Conservation (phyloP, 23 red algal species). For the Chondrus crispus region DNA sequence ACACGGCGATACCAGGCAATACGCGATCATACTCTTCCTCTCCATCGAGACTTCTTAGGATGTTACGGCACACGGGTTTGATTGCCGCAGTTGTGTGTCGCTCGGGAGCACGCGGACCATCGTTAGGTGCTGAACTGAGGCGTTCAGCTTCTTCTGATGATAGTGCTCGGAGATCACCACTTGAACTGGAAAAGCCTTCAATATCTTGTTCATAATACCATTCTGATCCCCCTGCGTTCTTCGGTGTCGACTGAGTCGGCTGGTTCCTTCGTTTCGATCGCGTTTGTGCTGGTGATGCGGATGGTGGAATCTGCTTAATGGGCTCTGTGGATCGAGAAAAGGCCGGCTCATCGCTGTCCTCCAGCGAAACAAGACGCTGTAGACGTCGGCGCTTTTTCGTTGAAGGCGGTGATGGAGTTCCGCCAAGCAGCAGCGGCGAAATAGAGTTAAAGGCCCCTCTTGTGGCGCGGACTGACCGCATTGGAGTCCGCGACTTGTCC, state of each 20-base stretch:
- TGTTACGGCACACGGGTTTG: not conserved
- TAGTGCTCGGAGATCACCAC: not conserved
- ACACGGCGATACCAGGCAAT: not conserved
- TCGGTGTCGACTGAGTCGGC: too few relatives aligned
- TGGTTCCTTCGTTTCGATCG: too few relatives aligned
- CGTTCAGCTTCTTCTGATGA: too few relatives aligned
- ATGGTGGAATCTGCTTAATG: too few relatives aligned
- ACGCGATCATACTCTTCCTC: not conserved
- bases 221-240: too few relatives aligned
- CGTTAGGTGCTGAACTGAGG: not conserved
- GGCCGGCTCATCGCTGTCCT: not conserved
- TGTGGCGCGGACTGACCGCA: too few relatives aligned
- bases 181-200: constrained; percentile 38
- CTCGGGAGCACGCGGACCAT: not conserved
- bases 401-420: not conserved
- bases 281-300: too few relatives aligned
- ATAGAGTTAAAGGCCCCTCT: too few relatives aligned
- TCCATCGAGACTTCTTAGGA: not conserved
- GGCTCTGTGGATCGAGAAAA: too few relatives aligned
- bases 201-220: constrained; percentile 62
- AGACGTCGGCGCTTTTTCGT: not conserved
- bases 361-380: not conserved
- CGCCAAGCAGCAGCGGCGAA: too few relatives aligned
- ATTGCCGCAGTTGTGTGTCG: not conserved
- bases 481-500: too few relatives aligned